Percentiles rank a stretch among this genome's conserved stretches.
Evolutionary conservation across 352 stramenopile species (phyloP).

Genomic region (Saprolegnia diclina): DNA sequence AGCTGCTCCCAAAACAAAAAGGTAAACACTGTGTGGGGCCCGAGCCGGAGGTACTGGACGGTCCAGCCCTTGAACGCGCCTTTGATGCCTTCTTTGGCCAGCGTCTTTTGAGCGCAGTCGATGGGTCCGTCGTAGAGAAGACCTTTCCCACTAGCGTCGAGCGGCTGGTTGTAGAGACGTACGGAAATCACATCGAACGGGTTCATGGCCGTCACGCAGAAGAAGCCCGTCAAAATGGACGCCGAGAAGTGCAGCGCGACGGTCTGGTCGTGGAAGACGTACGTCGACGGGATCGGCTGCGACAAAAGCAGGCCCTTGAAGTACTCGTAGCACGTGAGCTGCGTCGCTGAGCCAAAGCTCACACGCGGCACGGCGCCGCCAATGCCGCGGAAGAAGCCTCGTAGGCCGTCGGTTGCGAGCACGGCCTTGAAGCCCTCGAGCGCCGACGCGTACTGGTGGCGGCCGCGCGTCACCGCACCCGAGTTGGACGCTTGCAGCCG

Average conservation of each 20-base stretch:
- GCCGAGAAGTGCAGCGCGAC: constrained; percentile 17
- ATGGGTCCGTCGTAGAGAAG: constrained; percentile 21
- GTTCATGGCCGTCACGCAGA: constrained; percentile 28
- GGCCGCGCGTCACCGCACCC: constrained; percentile 18
- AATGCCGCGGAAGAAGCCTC: constrained; percentile 25
- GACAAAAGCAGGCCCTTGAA: constrained; percentile 25
- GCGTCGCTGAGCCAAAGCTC: constrained; percentile 27
- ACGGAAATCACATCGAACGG: constrained; percentile 26
- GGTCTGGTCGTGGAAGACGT: constrained; percentile 20
- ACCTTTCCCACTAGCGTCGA: constrained; percentile 20
- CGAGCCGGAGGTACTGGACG: constrained; percentile 24
- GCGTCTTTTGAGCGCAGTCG: constrained; percentile 22
- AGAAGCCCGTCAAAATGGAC: constrained; percentile 19
- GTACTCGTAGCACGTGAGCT: constrained; percentile 26
- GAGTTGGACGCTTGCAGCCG: constrained; percentile 19
- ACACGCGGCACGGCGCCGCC: constrained; percentile 22
- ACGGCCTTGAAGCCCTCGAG: constrained; percentile 22
- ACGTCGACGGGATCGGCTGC: constrained; percentile 6
- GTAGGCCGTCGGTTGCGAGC: constrained; percentile 8
- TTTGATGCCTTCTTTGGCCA: constrained; percentile 20
- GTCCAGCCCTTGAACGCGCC: constrained; percentile 28
- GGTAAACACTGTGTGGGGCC: constrained; percentile 24
- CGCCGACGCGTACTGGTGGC: constrained; percentile 22
- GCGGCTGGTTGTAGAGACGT: constrained; percentile 24
- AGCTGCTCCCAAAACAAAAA: constrained; percentile 29